Conservation (phyloP, 106 monocot genomes). For the Dendrobium catenatum region DNA sequence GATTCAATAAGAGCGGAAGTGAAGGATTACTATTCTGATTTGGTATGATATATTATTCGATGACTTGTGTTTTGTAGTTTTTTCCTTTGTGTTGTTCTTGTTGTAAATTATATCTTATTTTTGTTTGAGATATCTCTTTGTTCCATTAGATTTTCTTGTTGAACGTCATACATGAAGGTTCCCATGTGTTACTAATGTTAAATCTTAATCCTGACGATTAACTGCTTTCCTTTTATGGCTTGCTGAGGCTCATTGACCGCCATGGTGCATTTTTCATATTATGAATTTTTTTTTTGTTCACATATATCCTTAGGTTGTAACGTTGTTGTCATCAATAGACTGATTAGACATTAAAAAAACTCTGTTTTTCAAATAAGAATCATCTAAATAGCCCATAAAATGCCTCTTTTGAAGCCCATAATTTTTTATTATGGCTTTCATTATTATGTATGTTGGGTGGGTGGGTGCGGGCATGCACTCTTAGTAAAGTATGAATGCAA, state of each 20-base stretch:
- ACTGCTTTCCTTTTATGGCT: not conserved
- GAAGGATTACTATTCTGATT: constrained; percentile 63
- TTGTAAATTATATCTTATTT: too few relatives aligned
- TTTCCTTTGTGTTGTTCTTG: too few relatives aligned
- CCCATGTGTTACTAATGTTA: not conserved
- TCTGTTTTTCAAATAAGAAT: too few relatives aligned
- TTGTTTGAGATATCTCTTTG: not conserved
- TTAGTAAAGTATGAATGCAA: too few relatives aligned
- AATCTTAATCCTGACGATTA: not conserved
- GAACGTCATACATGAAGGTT: not conserved
- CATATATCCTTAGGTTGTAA: not conserved
- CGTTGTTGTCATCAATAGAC: too few relatives aligned
- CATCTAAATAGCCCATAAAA: too few relatives aligned
- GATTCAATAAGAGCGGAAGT: constrained; percentile 91
- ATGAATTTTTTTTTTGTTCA: not conserved
- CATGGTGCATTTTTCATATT: not conserved
- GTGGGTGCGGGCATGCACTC: too few relatives aligned
- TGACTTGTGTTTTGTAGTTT: not conserved
- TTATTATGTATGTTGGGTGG: too few relatives aligned
- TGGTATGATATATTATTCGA: constrained; percentile 34
- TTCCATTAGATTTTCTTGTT: not conserved
- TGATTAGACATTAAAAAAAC: too few relatives aligned
- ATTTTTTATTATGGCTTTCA: too few relatives aligned
- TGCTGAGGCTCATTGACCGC: not conserved
- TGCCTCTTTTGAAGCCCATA: too few relatives aligned